Base-by-base conservation (phyloP, 441 rosid species). In the Arabidopsis hybrid region DNA sequence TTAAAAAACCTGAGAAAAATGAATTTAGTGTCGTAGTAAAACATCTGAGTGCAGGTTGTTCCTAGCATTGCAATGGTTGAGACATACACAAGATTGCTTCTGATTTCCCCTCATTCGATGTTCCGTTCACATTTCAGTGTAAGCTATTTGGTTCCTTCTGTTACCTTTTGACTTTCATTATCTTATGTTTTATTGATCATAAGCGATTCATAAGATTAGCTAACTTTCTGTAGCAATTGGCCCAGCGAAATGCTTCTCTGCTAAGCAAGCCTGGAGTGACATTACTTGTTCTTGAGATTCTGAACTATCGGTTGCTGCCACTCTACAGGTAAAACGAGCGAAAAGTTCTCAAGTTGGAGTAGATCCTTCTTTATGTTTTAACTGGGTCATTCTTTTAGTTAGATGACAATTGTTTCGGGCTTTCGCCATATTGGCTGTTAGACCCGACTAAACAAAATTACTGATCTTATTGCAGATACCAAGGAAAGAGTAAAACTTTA, bases 1-100 rank as follows among this genome's bases (percentile, higher is more conserved):
- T 50, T 50, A 4, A 39, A 66, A 43, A 29, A 61, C 38, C 46
- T 45, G 63, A 43, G 65, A 8, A 18, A 76, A 11, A 65, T 67
- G 50, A 72, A 26, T 14, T 45, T 71, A 43, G 59, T 65, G 65
- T 65, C 69, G 45, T 59, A 29, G 62, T 66, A 57, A 69, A 7
- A 65, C 72, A 60, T 76, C 65, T 71, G 49, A 72, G 18, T 81
- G 86, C 89, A 95, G 99, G 97, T 81, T 83, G 86, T 95, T 80
- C 97, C 99, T 60, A 95, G 94, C 86, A 89, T 95, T 76, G 97
- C 99, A 65, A 93, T 95, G 96, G 99, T 89, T 76, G 99, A 95
- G 85, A 95, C 98, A 61, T 95, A 95, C 82, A 87, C 91, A 65
- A 88, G 99, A 78, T 78, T 95, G 89, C 87, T 95, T 74, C 93